Evolutionary conservation across 352 stramenopile genomes (phyloP).

Genomic region (Salisapilia sapeloensis): DNA sequence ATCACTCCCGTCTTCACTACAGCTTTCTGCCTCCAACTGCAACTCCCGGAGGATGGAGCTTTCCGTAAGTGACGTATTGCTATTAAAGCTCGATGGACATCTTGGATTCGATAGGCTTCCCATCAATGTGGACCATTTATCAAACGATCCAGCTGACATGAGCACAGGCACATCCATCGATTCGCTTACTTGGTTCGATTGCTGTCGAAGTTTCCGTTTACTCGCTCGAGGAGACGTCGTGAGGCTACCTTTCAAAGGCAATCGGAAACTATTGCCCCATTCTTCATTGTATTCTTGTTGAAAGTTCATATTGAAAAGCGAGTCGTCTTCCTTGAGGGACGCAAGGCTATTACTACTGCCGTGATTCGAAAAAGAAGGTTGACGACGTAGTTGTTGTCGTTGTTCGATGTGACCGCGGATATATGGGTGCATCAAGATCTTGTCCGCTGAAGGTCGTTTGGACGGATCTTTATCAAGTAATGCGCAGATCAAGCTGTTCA

Average conservation of each 20-base stretch:
- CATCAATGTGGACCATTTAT: too few species aligned
- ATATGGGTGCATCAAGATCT: constrained; percentile 57
- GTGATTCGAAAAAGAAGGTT: constrained; percentile 34
- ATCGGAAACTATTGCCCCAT: constrained; percentile 49
- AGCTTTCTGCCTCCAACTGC: constrained; percentile 31
- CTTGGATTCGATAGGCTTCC: too few species aligned
- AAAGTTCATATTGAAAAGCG: constrained; percentile 67
- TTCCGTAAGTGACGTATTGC: constrained; percentile 26
- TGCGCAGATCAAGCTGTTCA: constrained; percentile 25
- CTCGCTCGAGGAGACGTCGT: too few species aligned
- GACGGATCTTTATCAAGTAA: constrained; percentile 54
- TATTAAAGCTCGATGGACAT: too few species aligned
- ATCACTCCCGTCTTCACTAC: constrained; percentile 16
- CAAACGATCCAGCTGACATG: too few species aligned
- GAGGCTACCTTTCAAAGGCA: background rate
- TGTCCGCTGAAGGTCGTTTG: constrained; percentile 42
- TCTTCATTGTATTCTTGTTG: constrained; percentile 68
- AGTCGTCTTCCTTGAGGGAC: constrained; percentile 36
- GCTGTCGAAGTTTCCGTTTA: too few species aligned
- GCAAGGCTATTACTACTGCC: too few species aligned
- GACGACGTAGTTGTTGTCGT: constrained; percentile 6
- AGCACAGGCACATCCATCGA: too few species aligned
- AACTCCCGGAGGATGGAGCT: constrained; percentile 41
- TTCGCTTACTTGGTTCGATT: too few species aligned
- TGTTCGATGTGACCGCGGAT: constrained; percentile 64